Percentiles rank a stretch among this genome's conserved stretches.
phyloP scores from a whole-genome alignment of 2,329 filamentous ascomycete genomes.

The Calycina herbarum region DNA sequence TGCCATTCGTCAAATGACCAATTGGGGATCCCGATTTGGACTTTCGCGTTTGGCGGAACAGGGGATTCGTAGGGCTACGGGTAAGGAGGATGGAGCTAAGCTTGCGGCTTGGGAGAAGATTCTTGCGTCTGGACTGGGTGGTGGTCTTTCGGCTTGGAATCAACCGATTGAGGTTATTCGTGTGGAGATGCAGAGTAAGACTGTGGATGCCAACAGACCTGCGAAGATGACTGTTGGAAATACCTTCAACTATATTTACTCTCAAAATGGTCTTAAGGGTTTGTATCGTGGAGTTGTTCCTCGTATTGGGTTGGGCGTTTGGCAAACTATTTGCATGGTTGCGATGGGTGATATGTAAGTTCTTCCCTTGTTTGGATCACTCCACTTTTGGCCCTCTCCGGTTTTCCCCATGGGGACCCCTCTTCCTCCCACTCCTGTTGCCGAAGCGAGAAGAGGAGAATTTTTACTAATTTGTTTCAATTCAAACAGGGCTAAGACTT shows the following conservation, averaged over 20 bases:
- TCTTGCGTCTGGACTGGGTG: conserved; percentile 79
- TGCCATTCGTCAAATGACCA: conserved; percentile 97
- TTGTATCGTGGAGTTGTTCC: conserved; percentile 95
- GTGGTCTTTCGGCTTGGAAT: conserved; percentile 97
- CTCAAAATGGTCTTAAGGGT: conserved; percentile 82
- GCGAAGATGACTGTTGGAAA: conserved; percentile 99
- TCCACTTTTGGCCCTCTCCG: not conserved
- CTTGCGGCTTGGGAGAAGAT: conserved; percentile 85
- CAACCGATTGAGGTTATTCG: conserved; percentile 99
- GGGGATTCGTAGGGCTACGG: conserved; percentile 74
- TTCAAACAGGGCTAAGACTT: conserved; percentile 60
- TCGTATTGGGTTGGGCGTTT: conserved; percentile 91
- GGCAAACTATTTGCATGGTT: conserved; percentile 99
- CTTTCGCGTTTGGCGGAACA: conserved; percentile 88
- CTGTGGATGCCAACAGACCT: conserved; percentile 92
- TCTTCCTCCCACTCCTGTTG: not conserved
- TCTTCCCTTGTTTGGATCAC: conserved; percentile 15
- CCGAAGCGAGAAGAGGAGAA: not conserved
- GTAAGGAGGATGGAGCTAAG: conserved; percentile 79
- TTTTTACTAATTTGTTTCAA: conserved; percentile 34
- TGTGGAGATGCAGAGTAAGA: conserved; percentile 99
- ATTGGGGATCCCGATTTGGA: conserved; percentile 97
- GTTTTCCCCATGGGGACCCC: not conserved
- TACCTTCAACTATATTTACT: conserved; percentile 84
- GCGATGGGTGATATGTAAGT: conserved; percentile 95